Evolutionary conservation across 2,329 filamentous ascomycete genomes (phyloP).

Genomic region (Fusarium floridanum): DNA sequence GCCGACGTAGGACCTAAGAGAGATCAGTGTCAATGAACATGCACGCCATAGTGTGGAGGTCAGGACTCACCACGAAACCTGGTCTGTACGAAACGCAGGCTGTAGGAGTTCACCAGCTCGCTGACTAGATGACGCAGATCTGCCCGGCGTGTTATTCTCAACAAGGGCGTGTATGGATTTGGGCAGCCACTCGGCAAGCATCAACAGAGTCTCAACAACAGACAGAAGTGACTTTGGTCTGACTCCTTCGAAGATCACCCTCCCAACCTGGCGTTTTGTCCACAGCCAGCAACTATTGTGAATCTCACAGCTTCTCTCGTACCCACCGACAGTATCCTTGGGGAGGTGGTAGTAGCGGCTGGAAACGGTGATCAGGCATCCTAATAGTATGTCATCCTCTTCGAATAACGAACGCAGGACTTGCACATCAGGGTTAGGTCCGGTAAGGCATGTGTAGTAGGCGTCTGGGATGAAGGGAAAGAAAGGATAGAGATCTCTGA

Average conservation of each 20-base stretch:
- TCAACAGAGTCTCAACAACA: conserved; percentile 10
- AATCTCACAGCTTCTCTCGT: conserved; percentile 16
- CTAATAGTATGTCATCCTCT: conserved; percentile 8
- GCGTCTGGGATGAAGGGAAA: conserved; percentile 13
- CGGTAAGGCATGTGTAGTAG: conserved; percentile 8
- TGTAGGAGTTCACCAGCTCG: neutral
- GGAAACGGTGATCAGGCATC: conserved; percentile 7
- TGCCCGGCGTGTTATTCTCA: neutral
- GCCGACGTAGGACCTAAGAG: conserved; percentile 13
- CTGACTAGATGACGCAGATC: neutral
- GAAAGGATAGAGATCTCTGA: conserved; percentile 13
- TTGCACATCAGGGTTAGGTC: neutral
- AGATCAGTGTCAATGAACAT: accelerated
- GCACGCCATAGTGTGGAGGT: neutral
- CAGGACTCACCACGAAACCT: conserved; percentile 7
- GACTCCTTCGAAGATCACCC: conserved; percentile 12
- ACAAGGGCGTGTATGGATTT: conserved; percentile 14
- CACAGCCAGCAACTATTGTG: conserved; percentile 12
- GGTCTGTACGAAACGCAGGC: conserved; percentile 17
- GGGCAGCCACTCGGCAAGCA: conserved; percentile 15
- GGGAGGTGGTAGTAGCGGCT: conserved; percentile 17
- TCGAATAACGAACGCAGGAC: conserved; percentile 3
- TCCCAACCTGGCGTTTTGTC: conserved; percentile 5
- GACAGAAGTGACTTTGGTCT: conserved; percentile 6
- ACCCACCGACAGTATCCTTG: conserved; percentile 1